Percentiles rank a stretch among this genome's conserved stretches.
Conservation (phyloP, 2,329 filamentous ascomycete genomes). For the Hymenoscyphus salicellus region DNA sequence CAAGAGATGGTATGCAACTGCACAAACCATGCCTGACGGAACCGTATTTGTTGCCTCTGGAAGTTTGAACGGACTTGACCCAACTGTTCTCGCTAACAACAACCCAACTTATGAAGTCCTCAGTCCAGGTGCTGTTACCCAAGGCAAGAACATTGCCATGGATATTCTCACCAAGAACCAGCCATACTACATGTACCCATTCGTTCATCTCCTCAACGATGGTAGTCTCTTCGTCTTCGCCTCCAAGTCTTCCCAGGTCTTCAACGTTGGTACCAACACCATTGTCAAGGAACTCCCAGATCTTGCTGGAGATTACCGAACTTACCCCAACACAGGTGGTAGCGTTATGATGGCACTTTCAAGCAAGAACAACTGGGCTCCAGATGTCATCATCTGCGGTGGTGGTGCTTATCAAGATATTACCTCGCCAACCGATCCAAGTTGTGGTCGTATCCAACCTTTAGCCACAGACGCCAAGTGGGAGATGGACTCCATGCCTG, state of each 20-base stretch:
- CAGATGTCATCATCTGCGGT: slow-evolving; percentile 57
- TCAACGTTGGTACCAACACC: slow-evolving; percentile 47
- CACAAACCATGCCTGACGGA: slow-evolving; percentile 56
- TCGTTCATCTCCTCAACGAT: slow-evolving; percentile 56
- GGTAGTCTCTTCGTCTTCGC: slow-evolving; percentile 56
- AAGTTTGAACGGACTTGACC: slow-evolving; percentile 56
- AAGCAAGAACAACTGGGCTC: slow-evolving; percentile 49
- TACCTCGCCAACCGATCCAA: slow-evolving; percentile 55
- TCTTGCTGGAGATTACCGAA: slow-evolving; percentile 54
- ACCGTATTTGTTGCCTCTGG: slow-evolving; percentile 59
- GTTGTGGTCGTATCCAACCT: slow-evolving; percentile 55
- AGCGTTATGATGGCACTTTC: slow-evolving; percentile 54
- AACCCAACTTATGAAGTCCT: slow-evolving; percentile 63
- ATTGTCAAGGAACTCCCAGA: slow-evolving; percentile 49
- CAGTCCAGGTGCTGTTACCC: slow-evolving; percentile 45
- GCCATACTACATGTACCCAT: slow-evolving; percentile 64
- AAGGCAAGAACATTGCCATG: slow-evolving; percentile 48
- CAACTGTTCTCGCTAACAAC: slow-evolving; percentile 53
- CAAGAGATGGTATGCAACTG: slow-evolving; percentile 59
- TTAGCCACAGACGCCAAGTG: slow-evolving; percentile 47
- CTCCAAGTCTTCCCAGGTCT: slow-evolving; percentile 54
- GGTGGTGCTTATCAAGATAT: slow-evolving; percentile 59
- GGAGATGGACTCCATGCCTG: slow-evolving; percentile 58
- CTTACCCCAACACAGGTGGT: slow-evolving; percentile 59
- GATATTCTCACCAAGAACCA: slow-evolving; percentile 55